phyloP scores from a whole-genome alignment of 1,284 basidiomycete genomes.

The Pterulicium gracile region DNA sequence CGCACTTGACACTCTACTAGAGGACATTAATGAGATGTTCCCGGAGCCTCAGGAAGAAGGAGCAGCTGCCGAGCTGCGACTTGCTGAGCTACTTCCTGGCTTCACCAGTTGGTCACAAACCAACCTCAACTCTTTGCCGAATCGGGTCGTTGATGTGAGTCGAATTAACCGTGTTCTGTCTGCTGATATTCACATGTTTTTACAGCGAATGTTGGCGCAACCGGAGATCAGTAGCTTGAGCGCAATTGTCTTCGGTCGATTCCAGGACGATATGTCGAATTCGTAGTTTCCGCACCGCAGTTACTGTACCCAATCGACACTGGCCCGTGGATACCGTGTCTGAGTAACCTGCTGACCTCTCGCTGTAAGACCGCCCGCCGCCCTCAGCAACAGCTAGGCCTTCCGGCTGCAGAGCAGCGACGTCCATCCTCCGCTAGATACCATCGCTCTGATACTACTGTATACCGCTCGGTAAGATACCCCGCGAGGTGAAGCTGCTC shows the following conservation, averaged over 20 bases:
- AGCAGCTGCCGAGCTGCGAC: background rate
- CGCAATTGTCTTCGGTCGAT: background rate
- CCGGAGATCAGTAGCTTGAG: background rate
- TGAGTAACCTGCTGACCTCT: too few relatives aligned
- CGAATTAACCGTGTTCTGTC: background rate
- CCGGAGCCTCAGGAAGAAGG: background rate
- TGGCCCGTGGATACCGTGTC: too few relatives aligned
- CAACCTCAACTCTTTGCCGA: background rate
- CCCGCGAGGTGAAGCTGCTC: too few relatives aligned
- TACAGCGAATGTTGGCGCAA: background rate
- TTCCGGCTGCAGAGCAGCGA: too few relatives aligned
- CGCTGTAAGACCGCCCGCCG: too few relatives aligned
- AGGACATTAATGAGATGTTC: background rate
- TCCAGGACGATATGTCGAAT: background rate
- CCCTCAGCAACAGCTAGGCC: too few relatives aligned
- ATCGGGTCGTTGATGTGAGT: conserved; percentile 1
- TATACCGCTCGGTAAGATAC: too few relatives aligned
- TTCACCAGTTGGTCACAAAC: background rate
- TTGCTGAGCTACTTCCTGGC: background rate
- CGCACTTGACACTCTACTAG: background rate
- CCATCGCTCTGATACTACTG: too few relatives aligned
- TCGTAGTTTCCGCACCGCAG: background rate
- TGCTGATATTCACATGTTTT: background rate
- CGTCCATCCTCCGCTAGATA: too few relatives aligned
- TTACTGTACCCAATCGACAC: too few relatives aligned